Base-by-base conservation (phyloP, 2,329 filamentous ascomycete genomes). In the Lecanicillium sp. region DNA sequence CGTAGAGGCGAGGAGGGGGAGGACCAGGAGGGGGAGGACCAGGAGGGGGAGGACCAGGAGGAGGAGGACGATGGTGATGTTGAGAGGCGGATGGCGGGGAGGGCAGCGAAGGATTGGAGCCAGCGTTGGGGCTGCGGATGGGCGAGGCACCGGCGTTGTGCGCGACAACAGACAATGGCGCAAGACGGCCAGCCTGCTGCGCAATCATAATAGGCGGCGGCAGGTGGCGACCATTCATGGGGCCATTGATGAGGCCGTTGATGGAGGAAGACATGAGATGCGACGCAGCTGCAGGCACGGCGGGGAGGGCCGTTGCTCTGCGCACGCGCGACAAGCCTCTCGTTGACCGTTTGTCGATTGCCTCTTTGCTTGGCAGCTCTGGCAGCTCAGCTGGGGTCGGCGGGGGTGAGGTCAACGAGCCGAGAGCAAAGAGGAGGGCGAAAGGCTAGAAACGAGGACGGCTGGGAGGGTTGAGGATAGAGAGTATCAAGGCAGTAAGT, bases 181-280 rank as follows among this genome's bases (percentile, higher is more conserved):
- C 39, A 20, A 41, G 19, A n/a, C 39, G 34, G 13, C 39, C 35
- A 14, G 39, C 39, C 34, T 41, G 39, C 20, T 41, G 39, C 14
- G 39, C 39, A 34, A 41, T 37, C 12, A 22, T 29, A 33, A 41
- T 37, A 25, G 39, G 39, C 14, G 39, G 39, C 14, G 39, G 39
- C 30, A 41, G 35, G 27, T 41, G 39, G 14, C 39, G 34, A 25
- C 33, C 39, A n/a, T 41, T 41, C 34, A 41, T 37, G 29, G 18
- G 22, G 5, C 22, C 22, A 11, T 25, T 25, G 7, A 25, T 25
- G 22, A 25, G 6, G 22, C 22, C 22, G 11, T 25, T 25, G 22
- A 25, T 25, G 22, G 22, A 25, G 22, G 22, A 25, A 25, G 22
- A 25, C 22, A 25, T 25, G 11, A 25, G 22, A n/a, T 25, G 22